Evolutionary conservation across 1,284 basidiomycete species (phyloP).

Genomic region (Wallemia hederae): DNA sequence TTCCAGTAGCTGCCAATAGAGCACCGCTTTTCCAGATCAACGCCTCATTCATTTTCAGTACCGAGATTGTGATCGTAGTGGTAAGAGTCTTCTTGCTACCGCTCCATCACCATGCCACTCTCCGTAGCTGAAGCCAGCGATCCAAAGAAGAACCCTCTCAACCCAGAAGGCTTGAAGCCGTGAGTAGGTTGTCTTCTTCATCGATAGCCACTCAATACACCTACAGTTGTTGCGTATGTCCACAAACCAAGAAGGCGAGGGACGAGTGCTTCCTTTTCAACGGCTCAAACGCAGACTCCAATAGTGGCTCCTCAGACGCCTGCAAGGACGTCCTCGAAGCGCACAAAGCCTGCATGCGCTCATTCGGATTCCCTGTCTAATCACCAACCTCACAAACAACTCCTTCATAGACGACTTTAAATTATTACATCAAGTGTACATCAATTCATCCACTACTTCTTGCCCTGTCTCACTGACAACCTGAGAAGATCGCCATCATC

Average conservation of each 20-base stretch:
- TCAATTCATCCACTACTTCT: slow-evolving; percentile 18
- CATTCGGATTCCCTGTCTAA: background rate
- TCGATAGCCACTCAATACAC: background rate
- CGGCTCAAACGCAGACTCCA: background rate
- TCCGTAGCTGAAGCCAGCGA: background rate
- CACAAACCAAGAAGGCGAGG: background rate
- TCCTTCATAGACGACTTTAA: background rate
- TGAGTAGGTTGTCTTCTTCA: background rate
- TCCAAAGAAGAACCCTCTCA: background rate
- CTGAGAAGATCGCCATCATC: slow-evolving; percentile 58
- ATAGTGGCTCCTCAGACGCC: background rate
- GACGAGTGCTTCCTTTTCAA: background rate
- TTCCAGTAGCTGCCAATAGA: slow-evolving; percentile 22
- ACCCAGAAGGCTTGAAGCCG: background rate
- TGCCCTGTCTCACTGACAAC: slow-evolving; percentile 41
- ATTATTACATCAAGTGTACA: background rate
- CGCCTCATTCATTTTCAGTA: background rate
- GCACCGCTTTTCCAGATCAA: background rate
- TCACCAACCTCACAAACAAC: background rate
- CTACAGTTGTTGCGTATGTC: background rate
- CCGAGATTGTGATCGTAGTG: background rate
- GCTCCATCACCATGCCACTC: background rate
- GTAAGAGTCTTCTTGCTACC: background rate
- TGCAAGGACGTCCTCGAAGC: background rate
- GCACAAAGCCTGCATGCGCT: background rate